Percentiles rank a stretch among this genome's conserved stretches.
phyloP scores from a whole-genome alignment of 2,329 filamentous ascomycete genomes.

The Ambrosiella xylebori region DNA sequence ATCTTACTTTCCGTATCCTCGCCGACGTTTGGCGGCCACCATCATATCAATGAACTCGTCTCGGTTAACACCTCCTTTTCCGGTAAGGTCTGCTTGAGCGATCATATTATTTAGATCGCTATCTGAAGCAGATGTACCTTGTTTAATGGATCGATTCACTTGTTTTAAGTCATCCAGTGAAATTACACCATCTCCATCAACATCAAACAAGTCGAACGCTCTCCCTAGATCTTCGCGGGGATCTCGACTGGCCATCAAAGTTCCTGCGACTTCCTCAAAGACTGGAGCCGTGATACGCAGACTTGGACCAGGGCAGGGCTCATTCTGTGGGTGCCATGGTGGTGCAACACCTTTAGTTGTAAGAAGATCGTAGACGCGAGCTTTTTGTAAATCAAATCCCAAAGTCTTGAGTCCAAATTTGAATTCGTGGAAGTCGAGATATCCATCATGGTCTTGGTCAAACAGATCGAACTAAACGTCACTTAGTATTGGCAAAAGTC shows the following conservation, averaged over 20 bases:
- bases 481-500: not conserved
- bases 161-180: conserved; percentile 72
- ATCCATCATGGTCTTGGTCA: conserved; percentile 33
- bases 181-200: conserved; percentile 80
- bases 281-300: conserved; percentile 55
- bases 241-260: conserved; percentile 65
- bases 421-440: conserved; percentile 95
- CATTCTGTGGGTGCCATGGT: conserved; percentile 35
- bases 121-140: conserved; percentile 63
- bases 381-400: conserved; percentile 78
- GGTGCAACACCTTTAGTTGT: conserved; percentile 62
- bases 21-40: conserved; percentile 17
- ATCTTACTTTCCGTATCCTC: conserved; percentile 13
- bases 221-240: conserved; percentile 80
- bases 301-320: conserved; percentile 40
- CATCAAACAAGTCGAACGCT: conserved; percentile 86
- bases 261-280: conserved; percentile 62
- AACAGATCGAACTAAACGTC: conserved; percentile 14
- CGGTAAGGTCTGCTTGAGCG: conserved; percentile 91
- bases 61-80: conserved; percentile 60
- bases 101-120: conserved; percentile 92
- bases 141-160: conserved; percentile 79
- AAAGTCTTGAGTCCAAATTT: conserved; percentile 91
- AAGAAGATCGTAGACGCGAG: conserved; percentile 66
- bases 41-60: conserved; percentile 54